These are phyloP conservation scores for Capronia epimyces DNA, from an alignment of 2,329 filamentous ascomycete species.

Conservation along the genomic window DNA sequence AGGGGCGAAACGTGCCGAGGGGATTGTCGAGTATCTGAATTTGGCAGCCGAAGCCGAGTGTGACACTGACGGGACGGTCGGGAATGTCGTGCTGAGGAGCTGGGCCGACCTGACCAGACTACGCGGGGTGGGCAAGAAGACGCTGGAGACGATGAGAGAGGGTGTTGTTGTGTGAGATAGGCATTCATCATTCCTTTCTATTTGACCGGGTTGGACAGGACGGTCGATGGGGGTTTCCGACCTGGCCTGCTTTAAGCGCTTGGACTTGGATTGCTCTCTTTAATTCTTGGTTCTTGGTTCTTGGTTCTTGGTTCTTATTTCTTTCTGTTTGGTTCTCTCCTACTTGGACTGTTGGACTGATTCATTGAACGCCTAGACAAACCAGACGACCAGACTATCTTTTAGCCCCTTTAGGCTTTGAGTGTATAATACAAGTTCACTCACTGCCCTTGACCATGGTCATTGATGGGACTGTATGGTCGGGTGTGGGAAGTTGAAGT, in stretches of 20 bases:
- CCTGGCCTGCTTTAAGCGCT: too few relatives aligned
- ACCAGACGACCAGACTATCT: too few relatives aligned
- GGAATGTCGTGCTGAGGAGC: constrained; percentile 31
- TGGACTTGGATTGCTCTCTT: not conserved
- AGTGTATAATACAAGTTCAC: not conserved
- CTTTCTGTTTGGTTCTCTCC: too few relatives aligned
- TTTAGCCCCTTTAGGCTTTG: too few relatives aligned
- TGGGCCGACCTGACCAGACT: constrained; percentile 40
- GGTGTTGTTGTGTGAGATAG: constrained; percentile 35
- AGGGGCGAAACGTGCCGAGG: constrained; percentile 45
- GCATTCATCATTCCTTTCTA: not conserved
- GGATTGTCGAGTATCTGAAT: constrained; percentile 44
- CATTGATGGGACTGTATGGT: not conserved
- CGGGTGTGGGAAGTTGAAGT: not conserved
- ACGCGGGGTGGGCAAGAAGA: constrained; percentile 43
- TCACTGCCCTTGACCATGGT: too few relatives aligned
- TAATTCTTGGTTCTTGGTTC: not conserved
- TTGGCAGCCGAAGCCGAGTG: constrained; percentile 39
- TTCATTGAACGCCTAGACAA: too few relatives aligned
- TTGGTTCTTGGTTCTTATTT: too few relatives aligned
- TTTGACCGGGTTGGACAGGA: too few relatives aligned
- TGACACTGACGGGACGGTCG: constrained; percentile 26
- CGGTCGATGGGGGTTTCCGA: too few relatives aligned
- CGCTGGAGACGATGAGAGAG: constrained; percentile 45
- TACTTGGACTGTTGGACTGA: too few relatives aligned